These are phyloP conservation scores for Boletus semigastroideus DNA, from an alignment of 1,284 basidiomycete genomes.

Conservation along the genomic window DNA sequence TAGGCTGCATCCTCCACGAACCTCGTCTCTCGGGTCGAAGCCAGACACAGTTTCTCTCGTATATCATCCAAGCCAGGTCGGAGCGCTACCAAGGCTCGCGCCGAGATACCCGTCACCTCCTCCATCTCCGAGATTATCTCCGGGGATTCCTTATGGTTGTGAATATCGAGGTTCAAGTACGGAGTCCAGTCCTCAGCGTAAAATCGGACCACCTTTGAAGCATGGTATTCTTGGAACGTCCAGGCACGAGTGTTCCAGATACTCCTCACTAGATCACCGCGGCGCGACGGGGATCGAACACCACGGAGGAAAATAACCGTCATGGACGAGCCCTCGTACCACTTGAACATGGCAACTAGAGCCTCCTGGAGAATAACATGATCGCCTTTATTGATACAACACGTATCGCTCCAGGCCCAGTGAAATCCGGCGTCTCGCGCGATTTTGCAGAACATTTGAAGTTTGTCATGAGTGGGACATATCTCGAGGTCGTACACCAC, in stretches of 20 bases:
- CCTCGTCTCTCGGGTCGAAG: not conserved
- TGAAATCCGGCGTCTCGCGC: not conserved
- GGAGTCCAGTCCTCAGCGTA: not conserved
- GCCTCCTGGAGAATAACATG: conserved; percentile 1
- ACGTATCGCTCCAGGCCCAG: conserved; percentile 11
- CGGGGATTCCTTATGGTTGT: not conserved
- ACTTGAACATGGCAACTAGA: conserved; percentile 1
- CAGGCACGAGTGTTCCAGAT: not conserved
- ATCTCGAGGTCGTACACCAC: conserved; percentile 8
- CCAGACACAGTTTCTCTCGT: conserved; percentile 1
- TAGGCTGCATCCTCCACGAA: conserved; percentile 1
- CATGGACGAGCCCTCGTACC: not conserved
- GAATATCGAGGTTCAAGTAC: not conserved
- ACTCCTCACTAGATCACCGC: not conserved
- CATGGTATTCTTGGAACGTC: conserved; percentile 1
- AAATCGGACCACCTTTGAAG: not conserved
- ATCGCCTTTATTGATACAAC: conserved; percentile 5
- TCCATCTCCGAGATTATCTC: conserved; percentile 4
- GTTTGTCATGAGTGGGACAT: conserved; percentile 10
- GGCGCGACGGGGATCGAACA: not conserved
- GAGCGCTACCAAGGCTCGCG: not conserved
- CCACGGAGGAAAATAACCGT: conserved; percentile 1
- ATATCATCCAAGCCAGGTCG: not conserved
- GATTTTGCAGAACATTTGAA: conserved; percentile 7
- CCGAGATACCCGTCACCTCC: not conserved